A percentile compares a stretch with the other conserved stretches of the same genome.
These are phyloP conservation scores for Capsicum pubescens DNA, from an alignment of 257 asterid species.

Conservation along the genomic window DNA sequence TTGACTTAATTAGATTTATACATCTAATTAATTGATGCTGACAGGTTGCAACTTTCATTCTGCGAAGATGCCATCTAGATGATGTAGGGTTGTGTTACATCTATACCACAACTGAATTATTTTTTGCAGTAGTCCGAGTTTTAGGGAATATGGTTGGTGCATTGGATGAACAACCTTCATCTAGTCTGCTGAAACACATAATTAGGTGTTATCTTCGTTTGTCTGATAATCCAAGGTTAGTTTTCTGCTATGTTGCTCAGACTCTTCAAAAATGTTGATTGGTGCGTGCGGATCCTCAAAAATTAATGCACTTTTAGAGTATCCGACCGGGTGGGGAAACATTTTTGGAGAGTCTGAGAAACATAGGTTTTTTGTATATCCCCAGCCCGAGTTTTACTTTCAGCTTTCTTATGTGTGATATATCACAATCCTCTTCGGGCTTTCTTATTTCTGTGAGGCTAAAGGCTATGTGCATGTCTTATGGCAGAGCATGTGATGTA, in stretches of 20 bases:
- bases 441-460: constrained; percentile 13
- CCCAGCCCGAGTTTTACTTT: neutral
- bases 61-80: constrained; percentile 41
- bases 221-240: constrained; percentile 43
- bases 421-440: constrained; percentile 17
- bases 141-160: constrained; percentile 40
- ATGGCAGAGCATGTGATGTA: constrained; percentile 37
- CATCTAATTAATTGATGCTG: constrained; percentile 1
- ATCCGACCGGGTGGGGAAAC: too few species aligned
- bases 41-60: constrained; percentile 47
- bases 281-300: too few species aligned
- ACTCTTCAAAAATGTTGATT: too few species aligned
- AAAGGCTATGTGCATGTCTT: neutral
- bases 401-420: neutral
- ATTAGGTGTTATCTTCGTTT: constrained; percentile 47
- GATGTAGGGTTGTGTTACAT: constrained; percentile 42
- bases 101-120: constrained; percentile 32
- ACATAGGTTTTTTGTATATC: neutral
- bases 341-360: too few species aligned
- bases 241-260: neutral
- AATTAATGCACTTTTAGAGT: too few species aligned
- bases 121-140: constrained; percentile 42
- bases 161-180: constrained; percentile 39
- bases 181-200: constrained; percentile 39
- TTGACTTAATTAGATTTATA: neutral